A percentile compares a stretch with the other conserved stretches of the same genome.
Evolutionary conservation across 495 filamentous ascomycete species (phyloP).

Genomic region (Penicillium pulvis): DNA sequence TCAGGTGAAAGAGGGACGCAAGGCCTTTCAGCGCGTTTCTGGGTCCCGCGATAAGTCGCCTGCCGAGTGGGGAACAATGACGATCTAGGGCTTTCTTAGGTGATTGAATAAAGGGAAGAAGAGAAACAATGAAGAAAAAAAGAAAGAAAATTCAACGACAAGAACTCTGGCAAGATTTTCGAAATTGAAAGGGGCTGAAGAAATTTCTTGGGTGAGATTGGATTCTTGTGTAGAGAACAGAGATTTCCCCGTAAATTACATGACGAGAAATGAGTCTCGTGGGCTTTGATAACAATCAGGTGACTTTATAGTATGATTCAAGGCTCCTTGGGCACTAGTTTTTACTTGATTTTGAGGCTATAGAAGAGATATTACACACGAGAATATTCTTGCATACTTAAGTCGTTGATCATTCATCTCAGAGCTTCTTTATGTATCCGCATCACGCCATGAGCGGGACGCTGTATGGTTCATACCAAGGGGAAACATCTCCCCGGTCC

Average conservation of each 20-base stretch:
- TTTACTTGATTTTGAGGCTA: not conserved
- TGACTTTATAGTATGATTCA: not conserved
- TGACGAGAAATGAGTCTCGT: not conserved
- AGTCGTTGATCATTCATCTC: not conserved
- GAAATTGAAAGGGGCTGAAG: not conserved
- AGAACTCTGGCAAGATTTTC: not conserved
- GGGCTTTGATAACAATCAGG: conserved; percentile 2
- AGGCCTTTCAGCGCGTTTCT: conserved; percentile 33
- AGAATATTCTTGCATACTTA: not conserved
- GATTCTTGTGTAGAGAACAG: not conserved
- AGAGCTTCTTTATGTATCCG: not conserved
- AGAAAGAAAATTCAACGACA: not conserved
- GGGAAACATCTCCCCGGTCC: not conserved
- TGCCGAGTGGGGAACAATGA: conserved; percentile 32
- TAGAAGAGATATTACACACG: not conserved
- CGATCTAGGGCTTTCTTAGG: conserved; percentile 23
- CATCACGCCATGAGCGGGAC: not conserved
- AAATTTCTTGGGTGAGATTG: not conserved
- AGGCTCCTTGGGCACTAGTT: too few relatives aligned
- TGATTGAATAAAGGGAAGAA: conserved; percentile 6
- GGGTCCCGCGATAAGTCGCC: conserved; percentile 34
- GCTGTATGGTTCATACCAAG: not conserved
- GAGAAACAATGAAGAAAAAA: conserved; percentile 2
- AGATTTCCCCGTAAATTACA: conserved; percentile 8
- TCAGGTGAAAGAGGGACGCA: conserved; percentile 32